Conservation (phyloP, 352 stramenopile species). For the Globisporangium uncinulatum region DNA sequence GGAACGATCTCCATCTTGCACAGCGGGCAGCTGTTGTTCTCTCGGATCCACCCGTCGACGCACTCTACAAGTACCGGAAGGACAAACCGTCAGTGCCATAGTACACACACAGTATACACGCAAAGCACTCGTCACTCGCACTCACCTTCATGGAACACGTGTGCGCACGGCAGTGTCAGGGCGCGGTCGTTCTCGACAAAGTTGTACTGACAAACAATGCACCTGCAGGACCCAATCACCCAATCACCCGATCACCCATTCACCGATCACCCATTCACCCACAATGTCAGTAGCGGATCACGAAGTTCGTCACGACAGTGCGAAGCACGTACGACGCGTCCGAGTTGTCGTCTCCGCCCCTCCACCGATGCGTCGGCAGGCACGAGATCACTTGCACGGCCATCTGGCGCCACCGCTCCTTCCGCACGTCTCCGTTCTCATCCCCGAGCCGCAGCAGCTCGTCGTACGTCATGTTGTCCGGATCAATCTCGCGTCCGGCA, state of each 20-base stretch:
- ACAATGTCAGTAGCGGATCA: not conserved
- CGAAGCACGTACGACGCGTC: conserved; percentile 52
- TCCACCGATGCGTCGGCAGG: conserved; percentile 61
- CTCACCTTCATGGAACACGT: conserved; percentile 72
- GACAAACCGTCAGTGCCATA: not conserved
- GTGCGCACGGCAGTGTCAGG: conserved; percentile 65
- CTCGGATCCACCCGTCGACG: conserved; percentile 58
- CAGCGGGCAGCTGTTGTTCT: conserved; percentile 77
- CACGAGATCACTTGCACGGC: conserved; percentile 57
- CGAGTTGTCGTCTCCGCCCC: conserved; percentile 17
- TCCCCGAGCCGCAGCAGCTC: conserved; percentile 66
- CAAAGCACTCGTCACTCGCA: not conserved
- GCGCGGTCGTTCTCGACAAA: conserved; percentile 49
- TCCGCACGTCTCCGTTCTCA: conserved; percentile 67
- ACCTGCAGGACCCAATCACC: conserved; percentile 19
- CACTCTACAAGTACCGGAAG: conserved; percentile 32
- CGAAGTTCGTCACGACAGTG: not conserved
- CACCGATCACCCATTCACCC: not conserved
- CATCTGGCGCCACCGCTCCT: conserved; percentile 60
- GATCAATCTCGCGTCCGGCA: conserved; percentile 34
- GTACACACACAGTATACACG: not conserved
- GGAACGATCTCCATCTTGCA: conserved; percentile 60
- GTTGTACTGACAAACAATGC: conserved; percentile 70
- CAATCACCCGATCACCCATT: too few species aligned
- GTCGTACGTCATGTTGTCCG: conserved; percentile 81